A percentile compares a stretch with the other conserved stretches of the same genome.
Evolutionary conservation across 2,329 filamentous ascomycete genomes (phyloP).

Genomic region (Didymella keratinophila): DNA sequence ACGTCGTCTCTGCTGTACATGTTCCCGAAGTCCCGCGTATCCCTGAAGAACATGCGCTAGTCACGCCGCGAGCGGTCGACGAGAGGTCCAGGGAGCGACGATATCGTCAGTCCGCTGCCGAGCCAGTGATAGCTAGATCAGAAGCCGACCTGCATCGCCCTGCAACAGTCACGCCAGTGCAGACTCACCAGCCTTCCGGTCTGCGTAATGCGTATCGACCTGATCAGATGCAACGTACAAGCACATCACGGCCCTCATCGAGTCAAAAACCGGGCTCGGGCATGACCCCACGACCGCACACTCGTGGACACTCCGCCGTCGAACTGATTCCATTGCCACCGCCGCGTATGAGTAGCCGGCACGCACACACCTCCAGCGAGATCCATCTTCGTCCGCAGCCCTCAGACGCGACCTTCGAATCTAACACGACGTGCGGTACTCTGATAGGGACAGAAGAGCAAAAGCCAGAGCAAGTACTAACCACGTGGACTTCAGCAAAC

Average conservation of each 20-base stretch:
- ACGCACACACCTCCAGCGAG: slow-evolving; percentile 22
- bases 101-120: slow-evolving; percentile 6
- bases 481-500: slow-evolving; percentile 4
- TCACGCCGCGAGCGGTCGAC: slow-evolving; percentile 17
- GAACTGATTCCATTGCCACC: slow-evolving; percentile 24
- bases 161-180: slow-evolving; percentile 20
- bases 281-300: slow-evolving; percentile 7
- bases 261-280: slow-evolving; percentile 24
- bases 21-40: slow-evolving; percentile 34
- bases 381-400: not conserved
- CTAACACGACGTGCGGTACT: not conserved
- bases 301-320: slow-evolving; percentile 18
- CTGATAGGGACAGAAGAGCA: slow-evolving; percentile 4
- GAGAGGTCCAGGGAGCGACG: slow-evolving; percentile 16
- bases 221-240: slow-evolving; percentile 18
- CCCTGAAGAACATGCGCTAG: slow-evolving; percentile 25
- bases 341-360: slow-evolving; percentile 28
- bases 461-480: slow-evolving; percentile 23
- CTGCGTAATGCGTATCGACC: slow-evolving; percentile 33
- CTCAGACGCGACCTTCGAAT: not conserved
- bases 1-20: slow-evolving; percentile 20
- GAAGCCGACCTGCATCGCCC: slow-evolving; percentile 4
- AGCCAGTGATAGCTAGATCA: slow-evolving; percentile 2
- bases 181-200: slow-evolving; percentile 29
- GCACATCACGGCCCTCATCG: slow-evolving; percentile 25